Evolutionary conservation across 1,139 yeast species (phyloP), one percentile per base, ranked within the genome.

Genomic region (Suhomyces panamericanus): DNA sequence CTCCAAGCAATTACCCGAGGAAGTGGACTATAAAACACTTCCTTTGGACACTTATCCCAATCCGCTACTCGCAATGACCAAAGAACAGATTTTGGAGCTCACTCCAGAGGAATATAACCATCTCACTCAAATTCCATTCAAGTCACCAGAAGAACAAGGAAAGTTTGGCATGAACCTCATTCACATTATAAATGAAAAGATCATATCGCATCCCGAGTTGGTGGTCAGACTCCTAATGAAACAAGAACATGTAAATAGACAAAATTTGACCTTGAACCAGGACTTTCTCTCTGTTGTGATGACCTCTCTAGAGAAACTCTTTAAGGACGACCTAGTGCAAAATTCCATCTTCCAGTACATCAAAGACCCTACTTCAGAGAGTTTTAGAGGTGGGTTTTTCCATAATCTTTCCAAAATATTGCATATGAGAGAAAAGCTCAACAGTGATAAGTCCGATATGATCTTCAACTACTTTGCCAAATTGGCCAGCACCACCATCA

Each of bases 31-130:
- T 33, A 30, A 39, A 33, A 32, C 42, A 8, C 33, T 60, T 28
- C 57, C 64, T 2, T 33, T 44, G 32, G 60, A 63, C 40, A 52
- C 64, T 0, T 59, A 54, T 46, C 69, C 71, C 6, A 70, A 70
- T 42, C 77, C 78, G 4, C 55, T 73, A 27, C 62, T 58, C 39
- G 45, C 54, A 11, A 62, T 70, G 67, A 38, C 57, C 10, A 62
- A 63, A 42, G 56, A 54, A 0, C 64, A 67, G 32, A 50, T 73
- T 1, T 26, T 59, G 11, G 40, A 39, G 0, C 57, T 73, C n/a
- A 49, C 52, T 10, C 44, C 44, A 7, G 39, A 48, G 7, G 67
- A 66, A 27, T 64, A 64, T 43, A 38, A 43, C 15, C 66, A 67
- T 47, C 54, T 71, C 11, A 44, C 61, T 4, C 45, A 49, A 5